Evolutionary conservation across 345 rosid species (phyloP), one percentile per base, ranked within the genome.

Genomic region (Lenwebbia sp.): DNA sequence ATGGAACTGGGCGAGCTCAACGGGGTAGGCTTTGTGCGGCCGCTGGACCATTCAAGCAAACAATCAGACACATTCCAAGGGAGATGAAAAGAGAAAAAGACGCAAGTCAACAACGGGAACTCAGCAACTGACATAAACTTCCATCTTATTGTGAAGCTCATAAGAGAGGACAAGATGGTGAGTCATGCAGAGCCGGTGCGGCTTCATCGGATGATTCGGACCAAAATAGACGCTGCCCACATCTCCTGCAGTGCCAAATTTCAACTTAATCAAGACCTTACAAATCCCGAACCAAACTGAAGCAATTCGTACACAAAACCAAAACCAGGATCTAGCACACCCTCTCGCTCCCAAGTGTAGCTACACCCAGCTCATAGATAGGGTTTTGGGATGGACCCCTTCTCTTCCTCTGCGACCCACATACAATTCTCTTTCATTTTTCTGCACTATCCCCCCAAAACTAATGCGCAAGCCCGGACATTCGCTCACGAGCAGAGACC

Each of bases 21-120:
- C 94, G 12, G 98, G 99, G 88, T 96, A 98, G 9, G 99, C 99
- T 92, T 98, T 98, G 90, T 96, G 98, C 37, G 99, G 99, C 86
- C 99, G 95, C 99, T 97, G 94, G 92, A 88, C 85, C 37, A 58
- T 50, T 54, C 57, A 85, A 88, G 47, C 84, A 85, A 82, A 41
- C 70, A 30, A 54, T 54, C 26, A 87, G 62, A 50, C 22, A 30
- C 41, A 41, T 84, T 33, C 23, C 86, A 9, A 13, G 86, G 25
- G 10, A 55, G 25, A 19, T 75, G 54, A 54, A 83, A 41, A 25
- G 47, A 37, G 86, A 54, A 19, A 41, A 5, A 14, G 70, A 51
- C 21, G 4, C 33, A 85, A 49, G 51, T 82, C 47, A 56, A 75
- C 50, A 47, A n/a, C 81, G 84, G 83, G 51, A 82, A 83, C 30